Base-by-base conservation (phyloP, 306 rosid genomes). In the Ormosia emarginata region DNA sequence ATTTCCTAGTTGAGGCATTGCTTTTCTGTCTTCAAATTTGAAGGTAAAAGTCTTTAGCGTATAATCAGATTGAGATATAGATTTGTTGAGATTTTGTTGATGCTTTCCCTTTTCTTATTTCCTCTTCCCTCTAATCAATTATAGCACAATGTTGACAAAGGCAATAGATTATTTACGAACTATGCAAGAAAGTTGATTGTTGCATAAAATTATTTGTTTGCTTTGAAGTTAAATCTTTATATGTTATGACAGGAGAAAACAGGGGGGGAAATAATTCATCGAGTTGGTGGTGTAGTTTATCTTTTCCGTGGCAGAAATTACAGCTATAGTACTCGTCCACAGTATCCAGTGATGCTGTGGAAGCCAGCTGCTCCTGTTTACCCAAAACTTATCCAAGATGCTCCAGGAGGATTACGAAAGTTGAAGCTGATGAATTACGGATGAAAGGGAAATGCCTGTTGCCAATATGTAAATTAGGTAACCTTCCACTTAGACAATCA, bases 281-380 rank as follows among this genome's bases (percentile, higher is more conserved):
- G 90, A 61, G 94, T 81, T 65, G 99, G 98, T 64, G 99, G 97
- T 55, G 86, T 87, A 18, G 90, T 93, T 75, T 95, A 95, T 85
- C 93, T 93, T 82, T 95, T 87, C 77, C 89, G 97, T 50, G 99
- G 99, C 9, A 95, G 99, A 88, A 93, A 95, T 78, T 95, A 93
- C 87, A 85, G 86, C 86, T 88, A 90, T 76, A 90, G 86, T 18
- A 85, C 93, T 56, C 98, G 93, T 70, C 98, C 99, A 3, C 97
- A 89, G 84, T 95, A 90, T 86, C 99, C 98, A 9, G 82, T 93
- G 85, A 95, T 95, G 99, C 93, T 95, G 67, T 95, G 99, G 99
- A 95, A 93, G 85, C 99, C 99, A 71, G 98, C 99, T 15, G 87
- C 99, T 53, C 99, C 99, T 2, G 89, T 88, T 71, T 87, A 95